Evolutionary conservation across 2,329 filamentous ascomycete species (phyloP).

Genomic region (Colletotrichum sp.): DNA sequence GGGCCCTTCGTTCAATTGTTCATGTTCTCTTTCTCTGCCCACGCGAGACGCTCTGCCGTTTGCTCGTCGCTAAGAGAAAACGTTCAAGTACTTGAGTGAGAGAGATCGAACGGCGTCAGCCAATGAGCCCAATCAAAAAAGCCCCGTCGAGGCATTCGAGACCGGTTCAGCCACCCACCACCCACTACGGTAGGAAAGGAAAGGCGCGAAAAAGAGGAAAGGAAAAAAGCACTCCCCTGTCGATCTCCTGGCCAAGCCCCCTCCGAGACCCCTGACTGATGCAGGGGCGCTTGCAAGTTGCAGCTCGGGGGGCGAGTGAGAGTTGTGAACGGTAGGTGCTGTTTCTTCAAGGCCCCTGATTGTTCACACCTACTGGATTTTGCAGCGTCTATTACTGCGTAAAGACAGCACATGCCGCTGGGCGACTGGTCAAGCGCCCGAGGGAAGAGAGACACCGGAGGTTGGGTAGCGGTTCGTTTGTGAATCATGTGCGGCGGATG

Average conservation of each 20-base stretch:
- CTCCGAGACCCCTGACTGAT: conserved; percentile 2
- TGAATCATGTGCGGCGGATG: background rate
- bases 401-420: background rate
- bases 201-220: background rate
- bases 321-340: background rate
- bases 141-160: background rate
- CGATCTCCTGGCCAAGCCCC: conserved; percentile 2
- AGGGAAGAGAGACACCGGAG: background rate
- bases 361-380: background rate
- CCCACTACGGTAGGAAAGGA: background rate
- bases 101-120: background rate
- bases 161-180: background rate
- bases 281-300: conserved; percentile 1
- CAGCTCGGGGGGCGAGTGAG: background rate
- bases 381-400: background rate
- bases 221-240: background rate
- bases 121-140: background rate
- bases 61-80: background rate
- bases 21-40: background rate
- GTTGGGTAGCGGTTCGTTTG: background rate
- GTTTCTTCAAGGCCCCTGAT: background rate
- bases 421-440: background rate
- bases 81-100: background rate
- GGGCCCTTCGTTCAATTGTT: background rate
- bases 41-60: background rate